These are phyloP conservation scores for Pelargonium fulgidum DNA, from an alignment of 441 rosid species.

Conservation along the genomic window DNA sequence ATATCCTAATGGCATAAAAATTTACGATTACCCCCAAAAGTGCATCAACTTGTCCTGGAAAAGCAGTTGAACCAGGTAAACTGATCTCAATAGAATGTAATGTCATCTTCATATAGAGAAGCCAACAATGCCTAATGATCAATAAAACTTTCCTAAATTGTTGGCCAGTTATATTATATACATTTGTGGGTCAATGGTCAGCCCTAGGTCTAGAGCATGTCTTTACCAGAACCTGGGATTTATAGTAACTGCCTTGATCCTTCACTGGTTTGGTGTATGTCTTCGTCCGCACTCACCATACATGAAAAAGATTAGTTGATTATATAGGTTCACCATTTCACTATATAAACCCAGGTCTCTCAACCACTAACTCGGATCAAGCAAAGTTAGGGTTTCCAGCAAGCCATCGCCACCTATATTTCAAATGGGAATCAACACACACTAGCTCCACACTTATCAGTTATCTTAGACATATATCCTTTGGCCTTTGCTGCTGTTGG, in stretches of 20 bases:
- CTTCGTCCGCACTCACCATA: not conserved
- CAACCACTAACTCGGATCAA: not conserved
- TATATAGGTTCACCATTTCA: not conserved
- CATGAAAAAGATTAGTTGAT: not conserved
- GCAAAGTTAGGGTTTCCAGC: no score
- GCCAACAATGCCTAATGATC: not conserved
- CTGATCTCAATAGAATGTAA: not conserved
- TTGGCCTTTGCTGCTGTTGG: not conserved
- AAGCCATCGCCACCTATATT: no score
- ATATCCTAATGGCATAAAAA: not conserved
- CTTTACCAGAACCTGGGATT: not conserved
- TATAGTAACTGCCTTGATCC: not conserved
- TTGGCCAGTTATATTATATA: not conserved
- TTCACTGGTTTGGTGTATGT: not conserved
- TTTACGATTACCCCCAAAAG: not conserved
- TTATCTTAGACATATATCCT: not conserved
- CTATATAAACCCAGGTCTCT: not conserved
- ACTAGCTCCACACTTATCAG: not conserved
- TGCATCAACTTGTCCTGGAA: not conserved
- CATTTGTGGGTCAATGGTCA: not conserved
- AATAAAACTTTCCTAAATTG: not conserved
- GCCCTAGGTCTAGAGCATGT: not conserved
- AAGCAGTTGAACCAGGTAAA: not conserved
- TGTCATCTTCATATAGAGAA: not conserved
- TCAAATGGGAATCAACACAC: constrained; percentile 2